Evolutionary conservation across 148 eudicot species (phyloP), one percentile per base, ranked within the genome.

Genomic region (Bassia scoparia): DNA sequence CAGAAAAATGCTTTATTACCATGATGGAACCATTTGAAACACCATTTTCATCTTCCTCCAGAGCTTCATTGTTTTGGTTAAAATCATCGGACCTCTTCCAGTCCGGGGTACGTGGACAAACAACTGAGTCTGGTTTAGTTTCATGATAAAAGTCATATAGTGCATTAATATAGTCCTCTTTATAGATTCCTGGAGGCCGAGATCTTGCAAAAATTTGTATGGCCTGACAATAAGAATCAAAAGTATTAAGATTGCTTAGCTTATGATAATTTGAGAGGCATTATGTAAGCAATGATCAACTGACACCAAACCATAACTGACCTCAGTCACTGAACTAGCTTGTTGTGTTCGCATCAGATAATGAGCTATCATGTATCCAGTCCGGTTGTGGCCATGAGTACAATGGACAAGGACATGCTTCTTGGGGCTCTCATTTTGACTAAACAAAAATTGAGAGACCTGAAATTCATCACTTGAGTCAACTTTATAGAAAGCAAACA

Each of bases 341-440:
- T 80, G 87, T 61, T 72, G 83, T 33, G 93, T 84, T 34, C 99
- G 93, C 91, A 96, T 92, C 71, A 96, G 84, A 83, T 87, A 96
- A 73, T 96, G 96, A 70, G 86, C 87, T 49, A 96, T 90, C 99
- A 96, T 96, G 80, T 77, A 96, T 72, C 99, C 99, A 60, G 99
- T 92, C 69, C 99, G 92, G 72, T 96, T 96, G 78, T 96, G 99
- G 78, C 99, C 99, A 79, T 96, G 99, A 20, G 99, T 96, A 71
- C 99, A 96, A 74, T 96, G 99, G 38, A 96, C 89, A 76, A 96
- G 81, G 67, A 92, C 85, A 83, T 86, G 82, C 78, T 88, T 92
- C 84, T 81, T 90, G 11, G 86, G 69, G 49, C 84, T 90, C 21
- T 89, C 86, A 61, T 74, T 84, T 63, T 94, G 97, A 62, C 85